These are phyloP conservation scores for Prunella vulgaris DNA, from an alignment of 257 asterid species.

Conservation along the genomic window DNA sequence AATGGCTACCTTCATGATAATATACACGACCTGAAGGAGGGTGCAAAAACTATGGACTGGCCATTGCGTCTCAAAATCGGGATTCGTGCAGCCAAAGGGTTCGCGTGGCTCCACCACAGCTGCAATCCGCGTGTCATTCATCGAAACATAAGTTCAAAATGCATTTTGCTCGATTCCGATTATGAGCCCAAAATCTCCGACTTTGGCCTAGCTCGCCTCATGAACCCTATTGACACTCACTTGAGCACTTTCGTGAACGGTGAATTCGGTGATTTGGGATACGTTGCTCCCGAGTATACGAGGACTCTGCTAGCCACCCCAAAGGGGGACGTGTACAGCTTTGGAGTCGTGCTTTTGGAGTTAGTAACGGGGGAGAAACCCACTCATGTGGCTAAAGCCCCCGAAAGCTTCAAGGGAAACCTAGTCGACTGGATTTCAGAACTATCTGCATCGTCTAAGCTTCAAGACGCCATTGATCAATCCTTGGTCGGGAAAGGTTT, in stretches of 20 bases:
- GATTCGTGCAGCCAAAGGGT: slow-evolving; percentile 55
- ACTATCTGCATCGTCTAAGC: slow-evolving; percentile 56
- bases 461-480: slow-evolving; percentile 63
- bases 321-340: slow-evolving; percentile 87
- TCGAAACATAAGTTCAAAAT: slow-evolving; percentile 59
- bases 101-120: slow-evolving; percentile 69
- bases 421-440: slow-evolving; percentile 75
- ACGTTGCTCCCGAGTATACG: slow-evolving; percentile 78
- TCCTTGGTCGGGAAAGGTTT: slow-evolving; percentile 53
- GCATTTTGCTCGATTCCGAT: slow-evolving; percentile 49
- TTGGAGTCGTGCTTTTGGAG: slow-evolving; percentile 88
- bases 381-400: slow-evolving; percentile 50
- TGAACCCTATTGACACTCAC: slow-evolving; percentile 90
- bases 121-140: slow-evolving; percentile 74
- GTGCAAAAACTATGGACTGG: slow-evolving; percentile 46
- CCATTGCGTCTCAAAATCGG: slow-evolving; percentile 56
- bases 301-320: slow-evolving; percentile 84
- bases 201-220: slow-evolving; percentile 83
- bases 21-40: slow-evolving; percentile 37
- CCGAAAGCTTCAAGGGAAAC: slow-evolving; percentile 73
- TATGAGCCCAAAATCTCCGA: slow-evolving; percentile 71
- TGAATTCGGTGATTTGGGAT: slow-evolving; percentile 85
- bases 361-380: slow-evolving; percentile 69
- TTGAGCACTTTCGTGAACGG: slow-evolving; percentile 90
- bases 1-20: slow-evolving; percentile 58